phyloP scores from a whole-genome alignment of 108 stramenopile species.

The Chaetoceros tenuissimus region DNA sequence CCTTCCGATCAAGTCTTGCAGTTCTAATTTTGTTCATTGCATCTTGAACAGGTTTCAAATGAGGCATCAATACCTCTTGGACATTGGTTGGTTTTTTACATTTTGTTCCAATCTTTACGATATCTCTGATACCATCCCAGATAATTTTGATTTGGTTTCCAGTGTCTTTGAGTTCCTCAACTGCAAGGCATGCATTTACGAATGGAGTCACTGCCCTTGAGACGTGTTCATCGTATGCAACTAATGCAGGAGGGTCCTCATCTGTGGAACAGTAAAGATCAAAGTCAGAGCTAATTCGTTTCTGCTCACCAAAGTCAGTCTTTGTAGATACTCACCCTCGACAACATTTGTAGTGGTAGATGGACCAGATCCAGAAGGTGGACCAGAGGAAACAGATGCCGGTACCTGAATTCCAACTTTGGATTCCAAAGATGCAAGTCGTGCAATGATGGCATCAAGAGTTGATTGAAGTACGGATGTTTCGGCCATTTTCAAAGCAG shows the following conservation, averaged over 20 bases:
- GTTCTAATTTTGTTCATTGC: constrained; percentile 42
- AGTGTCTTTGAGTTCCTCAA: constrained; percentile 48
- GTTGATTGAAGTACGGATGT: constrained; percentile 9
- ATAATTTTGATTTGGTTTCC: constrained; percentile 36
- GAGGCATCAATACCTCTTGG: constrained; percentile 32
- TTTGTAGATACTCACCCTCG: no score
- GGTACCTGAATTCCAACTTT: constrained; percentile 8
- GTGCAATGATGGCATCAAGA: constrained; percentile 11
- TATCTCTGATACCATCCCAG: constrained; percentile 49
- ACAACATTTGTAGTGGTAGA: no score
- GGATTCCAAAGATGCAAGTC: constrained; percentile 16
- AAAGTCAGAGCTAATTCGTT: background rate
- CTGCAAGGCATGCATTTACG: constrained; percentile 51
- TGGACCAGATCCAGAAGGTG: background rate
- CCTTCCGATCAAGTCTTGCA: constrained; percentile 59
- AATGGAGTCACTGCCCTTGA: constrained; percentile 46
- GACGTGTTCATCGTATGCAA: constrained; percentile 66
- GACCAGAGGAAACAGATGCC: background rate
- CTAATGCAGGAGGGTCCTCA: constrained; percentile 43
- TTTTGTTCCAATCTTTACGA: constrained; percentile 51
- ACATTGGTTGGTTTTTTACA: constrained; percentile 52
- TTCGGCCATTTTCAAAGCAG: no score
- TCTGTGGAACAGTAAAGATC: constrained; percentile 8
- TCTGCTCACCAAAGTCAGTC: no score
- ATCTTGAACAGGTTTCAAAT: constrained; percentile 57